phyloP scores from a whole-genome alignment of 2,329 filamentous ascomycete genomes.

The Chaetomiaceae sp. region DNA sequence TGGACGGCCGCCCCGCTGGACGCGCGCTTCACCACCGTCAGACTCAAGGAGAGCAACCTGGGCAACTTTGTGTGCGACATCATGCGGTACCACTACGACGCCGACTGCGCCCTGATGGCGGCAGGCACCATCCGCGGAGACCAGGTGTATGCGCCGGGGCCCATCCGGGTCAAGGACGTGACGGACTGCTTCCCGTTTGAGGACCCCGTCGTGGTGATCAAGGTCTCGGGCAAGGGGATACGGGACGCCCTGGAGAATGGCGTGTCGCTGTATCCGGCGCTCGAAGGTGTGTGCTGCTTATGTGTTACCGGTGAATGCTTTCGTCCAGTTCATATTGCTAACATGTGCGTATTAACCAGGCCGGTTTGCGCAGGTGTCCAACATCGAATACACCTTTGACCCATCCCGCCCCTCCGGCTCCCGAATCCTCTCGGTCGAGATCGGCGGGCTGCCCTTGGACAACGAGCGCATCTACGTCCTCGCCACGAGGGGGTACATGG shows the following conservation, averaged over 20 bases:
- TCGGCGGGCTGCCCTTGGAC: slow-evolving; percentile 59
- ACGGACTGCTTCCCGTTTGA: slow-evolving; percentile 90
- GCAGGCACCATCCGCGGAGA: slow-evolving; percentile 83
- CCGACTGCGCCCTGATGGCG: slow-evolving; percentile 81
- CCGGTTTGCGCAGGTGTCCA: slow-evolving; percentile 81
- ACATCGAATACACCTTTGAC: slow-evolving; percentile 72
- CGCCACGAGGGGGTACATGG: slow-evolving; percentile 85
- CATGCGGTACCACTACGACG: slow-evolving; percentile 76
- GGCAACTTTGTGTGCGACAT: slow-evolving; percentile 90
- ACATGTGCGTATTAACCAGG: too few species aligned
- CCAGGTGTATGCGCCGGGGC: slow-evolving; percentile 78
- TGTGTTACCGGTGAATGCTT: too few species aligned
- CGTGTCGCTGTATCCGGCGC: slow-evolving; percentile 72
- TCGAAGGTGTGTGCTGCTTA: slow-evolving; percentile 54
- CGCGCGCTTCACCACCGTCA: slow-evolving; percentile 78
- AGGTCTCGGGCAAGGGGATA: slow-evolving; percentile 65
- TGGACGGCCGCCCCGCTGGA: slow-evolving; percentile 80
- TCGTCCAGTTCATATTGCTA: too few species aligned
- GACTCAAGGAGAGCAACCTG: slow-evolving; percentile 72
- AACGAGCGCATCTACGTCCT: slow-evolving; percentile 62
- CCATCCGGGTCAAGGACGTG: slow-evolving; percentile 74
- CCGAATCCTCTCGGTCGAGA: slow-evolving; percentile 57
- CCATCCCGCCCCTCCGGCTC: slow-evolving; percentile 54
- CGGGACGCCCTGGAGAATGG: slow-evolving; percentile 80
- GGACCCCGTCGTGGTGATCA: slow-evolving; percentile 77